Conservation (phyloP, 176 grass and related monocot species). For the Puya raimondii region DNA sequence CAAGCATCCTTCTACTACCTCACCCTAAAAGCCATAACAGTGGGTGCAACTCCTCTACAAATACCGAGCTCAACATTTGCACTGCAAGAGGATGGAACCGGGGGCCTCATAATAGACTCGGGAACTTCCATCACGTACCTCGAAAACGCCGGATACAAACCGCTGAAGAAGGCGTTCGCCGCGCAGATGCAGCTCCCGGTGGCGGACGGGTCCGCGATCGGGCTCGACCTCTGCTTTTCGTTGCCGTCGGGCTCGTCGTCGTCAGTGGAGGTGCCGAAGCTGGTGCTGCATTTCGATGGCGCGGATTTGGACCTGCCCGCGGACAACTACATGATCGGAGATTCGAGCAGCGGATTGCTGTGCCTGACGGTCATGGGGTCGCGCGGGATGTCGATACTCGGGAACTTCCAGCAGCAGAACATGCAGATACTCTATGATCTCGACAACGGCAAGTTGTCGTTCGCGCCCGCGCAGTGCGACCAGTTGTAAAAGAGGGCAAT, state of each 20-base stretch:
- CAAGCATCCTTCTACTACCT: conserved; percentile 29
- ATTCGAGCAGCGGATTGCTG: neutral
- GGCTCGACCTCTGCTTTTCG: conserved; percentile 41
- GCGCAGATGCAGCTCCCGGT: conserved; percentile 28
- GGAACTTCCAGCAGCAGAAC: conserved; percentile 66
- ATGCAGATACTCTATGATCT: conserved; percentile 44
- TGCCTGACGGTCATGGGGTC: conserved; percentile 10
- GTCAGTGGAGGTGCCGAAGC: conserved; percentile 29
- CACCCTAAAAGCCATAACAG: conserved; percentile 30
- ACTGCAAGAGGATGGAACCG: conserved; percentile 14
- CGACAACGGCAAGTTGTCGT: conserved; percentile 39
- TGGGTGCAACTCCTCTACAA: conserved; percentile 29
- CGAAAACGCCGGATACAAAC: conserved; percentile 18
- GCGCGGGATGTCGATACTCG: neutral
- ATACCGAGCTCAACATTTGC: conserved; percentile 29
- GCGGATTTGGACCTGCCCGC: conserved; percentile 33
- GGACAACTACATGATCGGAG: conserved; percentile 21
- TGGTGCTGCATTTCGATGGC: conserved; percentile 36
- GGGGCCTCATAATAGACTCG: conserved; percentile 61
- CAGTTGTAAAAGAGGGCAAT: neutral
- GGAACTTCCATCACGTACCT: conserved; percentile 33
- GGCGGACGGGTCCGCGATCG: conserved; percentile 1
- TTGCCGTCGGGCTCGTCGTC: conserved; percentile 28
- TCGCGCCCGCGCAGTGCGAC: conserved; percentile 35
- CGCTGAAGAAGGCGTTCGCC: conserved; percentile 29